Conservation (phyloP, 2,329 filamentous ascomycete genomes). For the Myriosclerotinia scirpicola region DNA sequence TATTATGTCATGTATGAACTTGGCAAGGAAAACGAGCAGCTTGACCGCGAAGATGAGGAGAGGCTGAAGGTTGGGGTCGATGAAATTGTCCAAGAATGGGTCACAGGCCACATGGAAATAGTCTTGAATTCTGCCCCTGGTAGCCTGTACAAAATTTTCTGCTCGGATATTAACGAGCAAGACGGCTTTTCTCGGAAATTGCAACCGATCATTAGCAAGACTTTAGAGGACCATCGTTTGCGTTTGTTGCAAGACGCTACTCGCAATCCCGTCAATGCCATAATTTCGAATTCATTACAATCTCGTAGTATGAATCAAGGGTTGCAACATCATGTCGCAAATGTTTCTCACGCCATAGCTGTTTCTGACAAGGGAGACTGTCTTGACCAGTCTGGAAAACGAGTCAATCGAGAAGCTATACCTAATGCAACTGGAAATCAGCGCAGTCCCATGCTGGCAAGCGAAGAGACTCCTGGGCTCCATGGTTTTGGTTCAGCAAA, state of each 20-base stretch:
- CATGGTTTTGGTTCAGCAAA: neutral
- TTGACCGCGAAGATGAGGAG: slow-evolving; percentile 8
- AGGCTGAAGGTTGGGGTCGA: slow-evolving; percentile 23
- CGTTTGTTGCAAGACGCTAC: neutral
- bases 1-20: slow-evolving; percentile 37
- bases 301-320: neutral
- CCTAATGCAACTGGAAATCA: neutral
- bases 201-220: neutral
- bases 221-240: slow-evolving; percentile 3
- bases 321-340: neutral
- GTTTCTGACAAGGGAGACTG: neutral
- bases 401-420: neutral
- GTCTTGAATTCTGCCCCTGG: slow-evolving; percentile 1
- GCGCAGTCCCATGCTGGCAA: neutral
- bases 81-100: slow-evolving; percentile 30
- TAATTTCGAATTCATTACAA: neutral
- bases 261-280: neutral
- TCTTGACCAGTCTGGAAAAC: neutral
- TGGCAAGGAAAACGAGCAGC: slow-evolving; percentile 20
- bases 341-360: neutral
- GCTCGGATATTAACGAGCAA: neutral
- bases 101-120: slow-evolving; percentile 5
- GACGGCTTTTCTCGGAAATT: neutral
- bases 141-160: slow-evolving; percentile 16
- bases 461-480: neutral